Base-by-base conservation (phyloP, 306 rosid genomes). In the Gleditsia sinensis region DNA sequence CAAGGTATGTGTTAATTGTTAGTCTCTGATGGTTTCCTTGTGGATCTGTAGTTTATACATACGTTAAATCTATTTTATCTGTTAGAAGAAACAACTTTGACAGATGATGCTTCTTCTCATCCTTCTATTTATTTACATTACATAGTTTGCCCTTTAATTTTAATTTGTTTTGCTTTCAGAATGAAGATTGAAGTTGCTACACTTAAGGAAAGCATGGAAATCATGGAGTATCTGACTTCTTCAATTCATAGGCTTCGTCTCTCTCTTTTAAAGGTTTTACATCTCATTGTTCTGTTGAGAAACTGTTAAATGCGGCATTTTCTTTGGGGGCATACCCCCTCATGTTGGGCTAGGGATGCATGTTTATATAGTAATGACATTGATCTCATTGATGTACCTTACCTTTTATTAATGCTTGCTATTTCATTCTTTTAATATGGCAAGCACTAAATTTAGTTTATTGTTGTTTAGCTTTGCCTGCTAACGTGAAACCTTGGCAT, bases 111-210 rank as follows among this genome's bases (percentile, higher is more conserved):
- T 64, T 67, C 75, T 77, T 57, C 25, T 57, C 57, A 58, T 13
- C 39, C 60, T 71, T 46, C 64, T 71, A 54, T 69, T 53, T 74
- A 21, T 54, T 71, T 53, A 54, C 23, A 14, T 30, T 65, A 54
- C 23, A 14, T 30, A 65, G 20, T 53, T 55, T 37, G 28, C 68
- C 51, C 6, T 3, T 59, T 42, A 2, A 6, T 33, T 23, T 61
- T 39, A n/a, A n/a, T 59, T 8, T 7, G 14, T 19, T 60, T 10
- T 34, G 33, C 13, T 17, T 19, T 20, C 83, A 94, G 98, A 76
- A 84, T 90, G 89, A 88, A 82, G 87, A 85, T 92, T 72, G 99
- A 94, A 77, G 85, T 86, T 76, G 99, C 96, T 57, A 92, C 93
- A 43, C 92, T 92, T 14, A 88, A 77, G 82, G 99, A 94, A 75